Percentiles rank a stretch among this genome's conserved stretches.
Conservation (phyloP, 768 basidiomycete genomes). For the Lentinula sp. region DNA sequence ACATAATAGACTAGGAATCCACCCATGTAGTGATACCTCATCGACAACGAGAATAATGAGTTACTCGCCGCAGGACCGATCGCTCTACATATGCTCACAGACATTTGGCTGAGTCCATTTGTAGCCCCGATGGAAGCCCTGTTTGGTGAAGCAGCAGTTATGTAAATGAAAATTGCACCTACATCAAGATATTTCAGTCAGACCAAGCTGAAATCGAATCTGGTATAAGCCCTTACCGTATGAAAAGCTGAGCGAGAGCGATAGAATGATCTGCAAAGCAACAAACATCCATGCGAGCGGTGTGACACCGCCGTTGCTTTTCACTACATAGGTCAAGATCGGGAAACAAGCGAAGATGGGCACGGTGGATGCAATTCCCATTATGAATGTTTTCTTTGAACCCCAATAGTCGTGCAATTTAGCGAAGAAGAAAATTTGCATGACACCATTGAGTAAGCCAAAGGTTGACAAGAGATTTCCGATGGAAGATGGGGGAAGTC, state of each 20-base stretch:
- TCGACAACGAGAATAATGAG: constrained; percentile 46
- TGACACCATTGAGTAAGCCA: constrained; percentile 44
- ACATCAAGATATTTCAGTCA: constrained; percentile 24
- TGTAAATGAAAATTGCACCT: constrained; percentile 34
- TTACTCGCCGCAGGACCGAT: constrained; percentile 40
- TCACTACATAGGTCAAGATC: neutral
- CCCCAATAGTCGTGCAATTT: constrained; percentile 11
- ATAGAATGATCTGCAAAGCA: constrained; percentile 4
- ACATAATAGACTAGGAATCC: constrained; percentile 36
- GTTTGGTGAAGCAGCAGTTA: constrained; percentile 41
- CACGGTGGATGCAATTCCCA: constrained; percentile 10
- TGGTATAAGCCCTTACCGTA: constrained; percentile 21
- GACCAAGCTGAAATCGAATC: neutral
- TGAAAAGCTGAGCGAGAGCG: constrained; percentile 25
- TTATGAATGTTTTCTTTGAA: constrained; percentile 10
- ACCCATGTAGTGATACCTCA: constrained; percentile 28
- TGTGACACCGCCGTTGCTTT: neutral
- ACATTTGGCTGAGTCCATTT: constrained; percentile 35
- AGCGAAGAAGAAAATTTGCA: constrained; percentile 45
- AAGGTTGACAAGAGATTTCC: constrained; percentile 50
- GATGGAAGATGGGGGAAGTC: constrained; percentile 55
- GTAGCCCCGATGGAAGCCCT: constrained; percentile 41
- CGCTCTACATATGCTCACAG: constrained; percentile 22
- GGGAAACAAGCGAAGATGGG: constrained; percentile 6
- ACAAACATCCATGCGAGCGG: constrained; percentile 4